A percentile compares a stretch with the other conserved stretches of the same genome.
Conservation (phyloP, 2,329 filamentous ascomycete genomes). For the Phyllosticta citribraziliensis region DNA sequence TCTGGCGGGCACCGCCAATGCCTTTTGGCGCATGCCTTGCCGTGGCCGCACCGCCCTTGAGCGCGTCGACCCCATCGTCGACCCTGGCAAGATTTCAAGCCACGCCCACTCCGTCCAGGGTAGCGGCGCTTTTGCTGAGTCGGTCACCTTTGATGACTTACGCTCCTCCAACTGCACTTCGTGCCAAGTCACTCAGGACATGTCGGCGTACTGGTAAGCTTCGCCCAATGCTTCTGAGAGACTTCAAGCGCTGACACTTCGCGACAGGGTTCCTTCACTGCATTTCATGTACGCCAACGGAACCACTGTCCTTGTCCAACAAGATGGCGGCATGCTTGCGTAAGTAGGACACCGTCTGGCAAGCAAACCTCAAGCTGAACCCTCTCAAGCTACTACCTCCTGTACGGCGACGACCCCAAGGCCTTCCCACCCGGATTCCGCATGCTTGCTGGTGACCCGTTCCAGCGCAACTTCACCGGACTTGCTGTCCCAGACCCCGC, state of each 20-base stretch:
- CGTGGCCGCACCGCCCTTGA: slow-evolving; percentile 51
- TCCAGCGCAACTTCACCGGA: slow-evolving; percentile 41
- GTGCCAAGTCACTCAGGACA: slow-evolving; percentile 56
- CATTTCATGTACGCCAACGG: slow-evolving; percentile 58
- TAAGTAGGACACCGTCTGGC: slow-evolving; percentile 1
- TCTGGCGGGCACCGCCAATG: slow-evolving; percentile 40
- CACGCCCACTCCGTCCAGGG: slow-evolving; percentile 61
- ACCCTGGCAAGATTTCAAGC: slow-evolving; percentile 42
- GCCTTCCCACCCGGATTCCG: slow-evolving; percentile 63
- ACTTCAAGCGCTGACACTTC: not conserved
- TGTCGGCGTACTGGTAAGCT: slow-evolving; percentile 59
- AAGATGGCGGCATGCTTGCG: slow-evolving; percentile 36
- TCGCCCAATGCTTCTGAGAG: not conserved
- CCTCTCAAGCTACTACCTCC: slow-evolving; percentile 60
- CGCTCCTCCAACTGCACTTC: slow-evolving; percentile 59
- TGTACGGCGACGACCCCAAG: slow-evolving; percentile 58
- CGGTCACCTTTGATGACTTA: slow-evolving; percentile 52
- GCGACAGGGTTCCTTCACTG: slow-evolving; percentile 47
- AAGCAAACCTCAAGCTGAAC: slow-evolving; percentile 33
- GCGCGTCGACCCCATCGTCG: slow-evolving; percentile 58
- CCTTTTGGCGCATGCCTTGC: slow-evolving; percentile 62
- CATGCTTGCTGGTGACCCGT: slow-evolving; percentile 59
- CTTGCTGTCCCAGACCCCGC: slow-evolving; percentile 53
- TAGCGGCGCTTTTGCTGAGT: slow-evolving; percentile 55
- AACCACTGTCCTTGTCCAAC: slow-evolving; percentile 55